Evolutionary conservation across 2,329 filamentous ascomycete species (phyloP), one percentile per base, ranked within the genome.

Genomic region (Trichoderma sp.): DNA sequence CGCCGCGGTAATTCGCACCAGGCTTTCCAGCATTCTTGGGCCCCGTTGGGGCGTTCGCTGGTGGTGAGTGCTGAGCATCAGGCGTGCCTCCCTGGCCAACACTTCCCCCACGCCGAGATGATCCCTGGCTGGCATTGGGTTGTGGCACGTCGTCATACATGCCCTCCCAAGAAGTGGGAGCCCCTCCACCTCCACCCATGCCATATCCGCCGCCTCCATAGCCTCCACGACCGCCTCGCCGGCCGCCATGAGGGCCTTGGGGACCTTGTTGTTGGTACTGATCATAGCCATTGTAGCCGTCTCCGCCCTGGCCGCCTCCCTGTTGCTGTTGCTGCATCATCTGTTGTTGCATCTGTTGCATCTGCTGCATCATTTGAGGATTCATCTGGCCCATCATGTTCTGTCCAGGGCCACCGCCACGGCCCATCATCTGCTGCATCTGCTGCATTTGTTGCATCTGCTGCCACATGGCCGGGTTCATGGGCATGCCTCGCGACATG

Each of bases 71-170:
- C 28, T 81, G 78, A 1, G 86, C 82, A 58, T 82, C 79, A 53
- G 82, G 79, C 65, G 80, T 82, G 47, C 80, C 43, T 20, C 71
- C 82, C 68, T 83, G 81, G 71, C 81, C 83, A 71, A 81, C 81
- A 77, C 82, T 81, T 75, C 81, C 82, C 78, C 82, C 76, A 30
- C 81, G 81, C 36, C 78, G 76, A 72, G 83, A 84, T 74, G 85
- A 84, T 23, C 77, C 75, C 71, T 81, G 81, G 76, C 83, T 85
- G 75, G 91, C 88, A 76, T 91, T 91, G 6, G 93, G 93, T 79
- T 95, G 93, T 17, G 94, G 95, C 2, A 95, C 93, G 80, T 98
- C 95, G 79, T 98, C 95, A 81, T 98, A 98, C 94, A 97, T 97
- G 78, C 95, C 95, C 81, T 98, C 95, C 94, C 95, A 98, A 53